phyloP scores from a whole-genome alignment of 169 alveolate species.

The Plasmodium yoelii region DNA sequence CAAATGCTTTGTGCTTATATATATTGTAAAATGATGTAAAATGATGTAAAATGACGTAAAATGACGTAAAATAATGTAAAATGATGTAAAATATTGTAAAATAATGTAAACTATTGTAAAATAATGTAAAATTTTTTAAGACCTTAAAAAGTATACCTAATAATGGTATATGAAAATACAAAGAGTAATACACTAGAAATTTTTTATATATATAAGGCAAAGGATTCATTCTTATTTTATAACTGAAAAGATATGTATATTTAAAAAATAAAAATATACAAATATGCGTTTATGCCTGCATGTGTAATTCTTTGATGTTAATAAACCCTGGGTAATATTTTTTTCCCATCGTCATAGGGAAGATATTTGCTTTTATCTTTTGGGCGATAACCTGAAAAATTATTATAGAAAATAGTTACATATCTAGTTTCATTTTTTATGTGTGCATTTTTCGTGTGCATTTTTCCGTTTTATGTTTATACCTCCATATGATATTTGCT shows the following conservation, averaged over 20 bases:
- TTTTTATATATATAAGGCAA: no score
- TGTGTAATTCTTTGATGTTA: constrained; percentile 3
- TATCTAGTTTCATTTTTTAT: not conserved
- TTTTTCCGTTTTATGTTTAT: constrained; percentile 18
- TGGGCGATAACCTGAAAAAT: constrained; percentile 70
- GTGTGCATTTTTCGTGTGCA: constrained; percentile 6
- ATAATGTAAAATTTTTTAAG: no score
- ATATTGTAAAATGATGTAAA: no score
- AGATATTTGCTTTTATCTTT: constrained; percentile 67
- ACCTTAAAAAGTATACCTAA: no score
- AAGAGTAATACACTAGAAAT: no score
- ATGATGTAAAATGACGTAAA: no score
- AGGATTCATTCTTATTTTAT: not conserved
- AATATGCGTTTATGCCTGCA: not conserved
- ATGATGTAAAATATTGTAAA: no score
- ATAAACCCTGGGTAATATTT: constrained; percentile 67
- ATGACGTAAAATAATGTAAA: no score
- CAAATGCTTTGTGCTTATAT: no score
- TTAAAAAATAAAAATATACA: not conserved
- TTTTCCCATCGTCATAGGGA: constrained; percentile 72
- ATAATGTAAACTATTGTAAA: no score
- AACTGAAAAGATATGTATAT: not conserved
- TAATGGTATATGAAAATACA: no score
- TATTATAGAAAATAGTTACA: constrained; percentile 9
- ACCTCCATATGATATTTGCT: constrained; percentile 77